phyloP scores from a whole-genome alignment of 805 yeast species.

The Suhomyces faveliae region DNA sequence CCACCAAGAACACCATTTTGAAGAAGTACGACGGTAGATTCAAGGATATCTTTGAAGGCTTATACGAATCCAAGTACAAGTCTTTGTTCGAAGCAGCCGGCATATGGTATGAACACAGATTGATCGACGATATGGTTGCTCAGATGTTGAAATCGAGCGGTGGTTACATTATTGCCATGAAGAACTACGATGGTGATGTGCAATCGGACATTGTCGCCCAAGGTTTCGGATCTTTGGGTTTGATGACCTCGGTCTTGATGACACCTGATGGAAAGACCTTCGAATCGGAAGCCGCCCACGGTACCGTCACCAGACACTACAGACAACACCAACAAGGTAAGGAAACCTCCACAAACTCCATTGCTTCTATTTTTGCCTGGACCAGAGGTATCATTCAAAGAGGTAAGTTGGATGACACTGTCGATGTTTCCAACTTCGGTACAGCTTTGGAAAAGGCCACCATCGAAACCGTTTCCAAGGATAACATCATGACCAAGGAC shows the following conservation, averaged over 20 bases:
- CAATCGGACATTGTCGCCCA: constrained; percentile 96
- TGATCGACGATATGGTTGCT: constrained; percentile 98
- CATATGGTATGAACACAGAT: constrained; percentile 96
- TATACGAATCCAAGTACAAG: constrained; percentile 72
- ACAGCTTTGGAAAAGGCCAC: constrained; percentile 78
- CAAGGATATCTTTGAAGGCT: constrained; percentile 85
- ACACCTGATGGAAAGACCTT: constrained; percentile 97
- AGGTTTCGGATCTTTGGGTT: constrained; percentile 94
- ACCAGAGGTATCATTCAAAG: constrained; percentile 90
- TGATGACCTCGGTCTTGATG: constrained; percentile 95
- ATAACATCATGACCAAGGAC: constrained; percentile 94
- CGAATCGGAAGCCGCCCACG: constrained; percentile 98
- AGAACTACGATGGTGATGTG: constrained; percentile 98
- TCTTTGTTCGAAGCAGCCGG: constrained; percentile 68
- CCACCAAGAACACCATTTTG: constrained; percentile 93
- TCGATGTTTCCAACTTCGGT: constrained; percentile 81
- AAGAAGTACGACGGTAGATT: constrained; percentile 93
- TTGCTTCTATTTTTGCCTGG: constrained; percentile 98
- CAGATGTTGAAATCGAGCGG: constrained; percentile 97
- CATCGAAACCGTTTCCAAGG: constrained; percentile 77
- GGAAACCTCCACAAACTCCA: constrained; percentile 95
- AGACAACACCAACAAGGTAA: constrained; percentile 95
- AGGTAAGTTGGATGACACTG: constrained; percentile 84
- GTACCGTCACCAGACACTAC: constrained; percentile 96
- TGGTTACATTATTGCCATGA: constrained; percentile 93